Evolutionary conservation across 768 basidiomycete genomes (phyloP).

Genomic region (Coprinopsis sp.): DNA sequence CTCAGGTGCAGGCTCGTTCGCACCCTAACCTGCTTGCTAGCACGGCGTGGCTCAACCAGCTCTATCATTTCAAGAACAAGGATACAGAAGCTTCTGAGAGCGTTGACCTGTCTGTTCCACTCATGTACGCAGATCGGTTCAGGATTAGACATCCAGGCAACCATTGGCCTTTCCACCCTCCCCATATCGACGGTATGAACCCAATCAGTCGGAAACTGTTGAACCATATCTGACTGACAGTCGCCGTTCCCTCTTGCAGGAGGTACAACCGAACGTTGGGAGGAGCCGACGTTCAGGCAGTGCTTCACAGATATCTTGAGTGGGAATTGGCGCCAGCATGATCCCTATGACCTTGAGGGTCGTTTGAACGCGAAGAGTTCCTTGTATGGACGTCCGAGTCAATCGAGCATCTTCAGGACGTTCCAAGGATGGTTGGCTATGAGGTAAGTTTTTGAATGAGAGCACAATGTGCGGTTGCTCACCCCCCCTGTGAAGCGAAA

Average conservation of each 20-base stretch:
- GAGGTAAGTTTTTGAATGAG: slow-evolving; percentile 36
- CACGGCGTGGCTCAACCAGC: slow-evolving; percentile 55
- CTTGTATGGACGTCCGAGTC: slow-evolving; percentile 48
- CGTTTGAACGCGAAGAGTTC: slow-evolving; percentile 59
- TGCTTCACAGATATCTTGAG: slow-evolving; percentile 60
- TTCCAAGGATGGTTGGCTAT: slow-evolving; percentile 80
- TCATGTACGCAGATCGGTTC: slow-evolving; percentile 71
- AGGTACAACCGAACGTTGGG: slow-evolving; percentile 73
- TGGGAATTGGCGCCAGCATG: slow-evolving; percentile 61
- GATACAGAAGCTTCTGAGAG: slow-evolving; percentile 46
- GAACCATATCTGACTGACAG: no score
- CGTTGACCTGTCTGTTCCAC: slow-evolving; percentile 56
- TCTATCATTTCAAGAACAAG: slow-evolving; percentile 46
- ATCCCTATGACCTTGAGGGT: slow-evolving; percentile 59
- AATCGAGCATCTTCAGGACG: slow-evolving; percentile 49
- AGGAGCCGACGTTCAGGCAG: slow-evolving; percentile 51
- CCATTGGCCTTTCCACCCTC: slow-evolving; percentile 46
- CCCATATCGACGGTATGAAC: slow-evolving; percentile 37
- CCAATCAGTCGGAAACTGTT: no score
- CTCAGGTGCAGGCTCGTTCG: slow-evolving; percentile 64
- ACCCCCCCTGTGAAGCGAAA: slow-evolving; percentile 40
- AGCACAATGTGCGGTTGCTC: not conserved
- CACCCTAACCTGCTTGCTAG: slow-evolving; percentile 61
- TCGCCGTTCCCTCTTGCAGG: slow-evolving; percentile 33
- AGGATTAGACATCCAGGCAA: slow-evolving; percentile 66